Evolutionary conservation across 2,329 filamentous ascomycete genomes (phyloP), one percentile per base, ranked within the genome.

Genomic region (Exophiala viscosa): DNA sequence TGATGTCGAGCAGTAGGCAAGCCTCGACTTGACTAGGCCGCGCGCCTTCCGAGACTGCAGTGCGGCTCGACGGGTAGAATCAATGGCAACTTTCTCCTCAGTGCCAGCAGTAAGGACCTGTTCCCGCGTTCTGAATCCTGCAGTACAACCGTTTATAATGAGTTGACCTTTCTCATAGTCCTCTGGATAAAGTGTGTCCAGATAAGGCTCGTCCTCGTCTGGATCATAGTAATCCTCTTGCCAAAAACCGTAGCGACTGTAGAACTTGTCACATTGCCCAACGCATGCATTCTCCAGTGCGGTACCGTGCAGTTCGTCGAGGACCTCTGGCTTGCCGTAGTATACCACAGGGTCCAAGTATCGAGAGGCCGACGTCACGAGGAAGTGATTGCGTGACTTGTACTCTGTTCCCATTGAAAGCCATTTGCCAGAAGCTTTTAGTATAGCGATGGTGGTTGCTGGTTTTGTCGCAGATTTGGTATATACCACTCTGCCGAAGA

Each of bases 331-430:
- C 17, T 50, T 39, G 17, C 57, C 53, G 6, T 33, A 35, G 45
- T 51, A 57, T 20, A 48, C 9, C 18, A 59, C 47, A 3, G 57
- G 57, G 32, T 59, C 57, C 18, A 59, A 13, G 38, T 51, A 39
- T 9, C 38, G 44, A 14, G 48, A 50, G 3, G 53, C 57, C 31
- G 33, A 45, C 5, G n/a, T 39, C 33, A 56, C 42, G 2, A 55
- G 17, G 3, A 42, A 39, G 18, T 28, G 43, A 15, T 51, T 50
- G 20, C 50, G 48, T 3, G 48, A 45, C 23, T 52, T 43, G 5
- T 45, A 23, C 3, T 46, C 20, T 32, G 47, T 42, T 14, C 45
- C 50, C 23, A 41, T 44, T n/a, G 34, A 44, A n/a, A 54, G 31
- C 23, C 50, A 39, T 32, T 57, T 57, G 15, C 34, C 31, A 2